Conservation (phyloP, 371 early-diverging fungal genomes). For the Circinella umbellata region DNA sequence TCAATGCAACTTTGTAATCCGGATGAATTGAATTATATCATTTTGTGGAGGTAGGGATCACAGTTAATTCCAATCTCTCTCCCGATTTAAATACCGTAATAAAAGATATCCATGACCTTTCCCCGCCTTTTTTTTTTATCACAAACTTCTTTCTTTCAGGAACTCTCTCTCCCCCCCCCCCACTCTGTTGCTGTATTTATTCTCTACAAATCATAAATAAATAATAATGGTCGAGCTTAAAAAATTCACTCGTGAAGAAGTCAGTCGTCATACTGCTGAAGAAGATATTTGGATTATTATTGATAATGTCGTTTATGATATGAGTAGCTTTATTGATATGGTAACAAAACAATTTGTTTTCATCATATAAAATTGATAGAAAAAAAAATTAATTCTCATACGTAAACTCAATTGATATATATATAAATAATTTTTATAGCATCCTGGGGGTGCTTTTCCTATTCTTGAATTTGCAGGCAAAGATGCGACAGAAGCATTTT, state of each 20-base stretch:
- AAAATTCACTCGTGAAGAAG: slow-evolving; percentile 68
- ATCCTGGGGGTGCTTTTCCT: slow-evolving; percentile 91
- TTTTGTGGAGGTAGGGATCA: too few species aligned
- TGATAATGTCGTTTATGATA: slow-evolving; percentile 86
- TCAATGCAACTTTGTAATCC: slow-evolving; percentile 5
- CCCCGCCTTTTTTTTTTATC: background rate
- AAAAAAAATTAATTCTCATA: too few species aligned
- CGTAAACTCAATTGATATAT: too few species aligned
- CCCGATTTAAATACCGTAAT: background rate
- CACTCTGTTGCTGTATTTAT: background rate
- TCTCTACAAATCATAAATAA: background rate
- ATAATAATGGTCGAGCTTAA: slow-evolving; percentile 25
- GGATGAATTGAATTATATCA: background rate
- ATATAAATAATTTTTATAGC: slow-evolving; percentile 29
- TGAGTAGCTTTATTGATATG: slow-evolving; percentile 83
- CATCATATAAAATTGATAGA: background rate
- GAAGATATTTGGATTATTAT: slow-evolving; percentile 92
- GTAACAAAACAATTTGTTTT: background rate
- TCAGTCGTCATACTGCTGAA: slow-evolving; percentile 74
- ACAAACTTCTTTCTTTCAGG: background rate
- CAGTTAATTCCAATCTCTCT: background rate
- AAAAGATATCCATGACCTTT: background rate
- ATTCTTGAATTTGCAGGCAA: slow-evolving; percentile 74
- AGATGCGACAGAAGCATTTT: slow-evolving; percentile 74
- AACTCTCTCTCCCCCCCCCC: background rate